A percentile compares a stretch with the other conserved stretches of the same genome.
phyloP scores from a whole-genome alignment of 2,329 filamentous ascomycete genomes.

The Truncatella angustata region DNA sequence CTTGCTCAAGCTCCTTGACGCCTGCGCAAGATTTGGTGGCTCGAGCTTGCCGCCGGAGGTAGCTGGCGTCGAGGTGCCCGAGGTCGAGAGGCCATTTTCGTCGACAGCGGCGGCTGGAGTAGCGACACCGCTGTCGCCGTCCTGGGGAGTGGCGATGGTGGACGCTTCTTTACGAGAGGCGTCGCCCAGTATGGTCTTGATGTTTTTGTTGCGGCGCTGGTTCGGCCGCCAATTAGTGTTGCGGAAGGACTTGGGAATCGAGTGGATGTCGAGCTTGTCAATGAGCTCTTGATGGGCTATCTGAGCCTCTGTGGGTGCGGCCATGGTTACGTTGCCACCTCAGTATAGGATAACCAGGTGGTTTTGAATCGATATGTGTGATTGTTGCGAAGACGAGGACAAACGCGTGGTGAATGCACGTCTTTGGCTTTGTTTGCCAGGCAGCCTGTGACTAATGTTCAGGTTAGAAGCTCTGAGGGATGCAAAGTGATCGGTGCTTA shows the following conservation, averaged over 20 bases:
- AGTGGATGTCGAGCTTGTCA: constrained; percentile 87
- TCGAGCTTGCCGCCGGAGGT: constrained; percentile 13
- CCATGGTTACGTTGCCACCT: constrained; percentile 36
- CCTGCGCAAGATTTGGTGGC: constrained; percentile 77
- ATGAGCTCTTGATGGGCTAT: constrained; percentile 84
- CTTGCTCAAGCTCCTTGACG: constrained; percentile 80
- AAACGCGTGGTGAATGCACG: not conserved
- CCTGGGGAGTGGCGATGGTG: constrained; percentile 73
- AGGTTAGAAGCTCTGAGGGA: not conserved
- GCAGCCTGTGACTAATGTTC: not conserved
- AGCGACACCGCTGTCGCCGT: constrained; percentile 57
- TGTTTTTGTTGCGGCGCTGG: constrained; percentile 96
- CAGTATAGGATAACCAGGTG: too few relatives aligned
- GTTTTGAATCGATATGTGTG: not conserved
- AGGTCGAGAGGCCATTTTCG: constrained; percentile 23
- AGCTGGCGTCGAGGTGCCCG: constrained; percentile 13
- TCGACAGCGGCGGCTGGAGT: constrained; percentile 47
- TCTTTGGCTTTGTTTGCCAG: not conserved
- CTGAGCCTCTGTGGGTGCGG: constrained; percentile 68
- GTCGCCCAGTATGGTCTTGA: constrained; percentile 93
- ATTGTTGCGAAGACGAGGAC: not conserved
- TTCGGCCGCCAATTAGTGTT: constrained; percentile 88
- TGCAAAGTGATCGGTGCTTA: constrained; percentile 3
- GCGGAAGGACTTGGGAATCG: constrained; percentile 84
- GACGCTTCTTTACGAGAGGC: constrained; percentile 88